Base-by-base conservation (phyloP, 1,284 basidiomycete genomes). In the Marasmius oreades region DNA sequence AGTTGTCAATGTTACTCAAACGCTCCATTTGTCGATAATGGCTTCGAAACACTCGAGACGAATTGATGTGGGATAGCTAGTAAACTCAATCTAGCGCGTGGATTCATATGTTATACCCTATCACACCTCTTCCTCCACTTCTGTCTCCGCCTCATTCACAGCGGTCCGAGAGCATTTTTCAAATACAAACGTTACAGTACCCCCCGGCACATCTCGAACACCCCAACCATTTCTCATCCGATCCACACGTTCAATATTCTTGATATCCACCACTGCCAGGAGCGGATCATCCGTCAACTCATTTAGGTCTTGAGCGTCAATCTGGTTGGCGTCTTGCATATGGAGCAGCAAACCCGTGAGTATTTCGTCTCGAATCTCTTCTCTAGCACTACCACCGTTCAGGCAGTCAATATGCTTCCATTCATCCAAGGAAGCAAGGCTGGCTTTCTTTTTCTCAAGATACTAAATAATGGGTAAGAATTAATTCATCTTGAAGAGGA, bases 331-430 rank as follows among this genome's bases (percentile, higher is more conserved):
- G 7, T 2, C 7, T 8, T 42, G 71, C 6, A 62, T 58, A 59
- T 73, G 70, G 2, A 5, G 10, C 10, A 86, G 66, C 18, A 91
- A 72, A 55, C 73, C 76, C 18, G 78, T 79, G 24, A 92, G 74
- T 56, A 90, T 72, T 42, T 79, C 77, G 66, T 92, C 90, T 45
- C 82, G 77, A 47, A 92, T 75, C 24, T 76, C 71, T 14, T 79
- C 73, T 42, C 65, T 66, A 2, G 79, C 74, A 16, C 72, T 69
- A 12, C 70, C 69, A 14, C 70, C 62, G 48, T 70, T 73, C 16
- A 93, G 71, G 63, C 86, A 88, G 63, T 89, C 87, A 67, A 95
- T 84, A 67, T 98, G 95, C 16, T 80, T 87, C 95, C 95, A 98
- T 65, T 92, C 84, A 55, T 87, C 88, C 34, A 98, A 78, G 1